phyloP scores from a whole-genome alignment of 164 flowering plant species.

The Vitis labrusca region DNA sequence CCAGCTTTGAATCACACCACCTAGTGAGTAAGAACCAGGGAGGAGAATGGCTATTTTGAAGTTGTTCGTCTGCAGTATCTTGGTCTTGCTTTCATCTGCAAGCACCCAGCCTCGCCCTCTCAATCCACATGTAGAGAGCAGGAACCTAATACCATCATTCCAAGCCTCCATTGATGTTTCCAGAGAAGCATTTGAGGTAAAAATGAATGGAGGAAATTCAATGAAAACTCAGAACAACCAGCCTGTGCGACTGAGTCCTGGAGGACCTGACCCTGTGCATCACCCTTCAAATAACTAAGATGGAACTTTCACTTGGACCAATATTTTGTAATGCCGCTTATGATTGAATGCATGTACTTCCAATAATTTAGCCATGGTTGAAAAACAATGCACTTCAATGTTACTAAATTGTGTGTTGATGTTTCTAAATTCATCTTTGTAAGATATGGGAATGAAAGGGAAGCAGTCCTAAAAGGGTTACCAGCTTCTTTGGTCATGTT shows the following conservation, averaged over 20 bases:
- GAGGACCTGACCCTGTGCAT: slow-evolving; percentile 23
- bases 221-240: not conserved
- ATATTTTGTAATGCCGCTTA: too few species aligned
- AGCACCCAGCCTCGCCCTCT: slow-evolving; percentile 7
- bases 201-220: not conserved
- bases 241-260: slow-evolving; percentile 12
- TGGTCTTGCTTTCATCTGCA: slow-evolving; percentile 10
- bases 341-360: too few species aligned
- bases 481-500: too few species aligned
- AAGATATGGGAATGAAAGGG: too few species aligned
- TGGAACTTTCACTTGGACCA: too few species aligned
- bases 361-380: too few species aligned
- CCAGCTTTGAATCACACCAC: not conserved
- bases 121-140: not conserved
- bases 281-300: slow-evolving; percentile 1
- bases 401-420: too few species aligned
- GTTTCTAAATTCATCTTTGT: too few species aligned
- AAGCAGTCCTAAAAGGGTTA: too few species aligned
- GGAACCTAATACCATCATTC: not conserved
- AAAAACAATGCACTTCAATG: too few species aligned
- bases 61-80: not conserved
- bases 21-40: not conserved
- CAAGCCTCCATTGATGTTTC: not conserved
- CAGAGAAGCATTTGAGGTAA: not conserved
- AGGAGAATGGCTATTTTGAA: slow-evolving; percentile 4